These are phyloP conservation scores for Claviceps lovelessii DNA, from an alignment of 2,329 filamentous ascomycete genomes.

Conservation along the genomic window DNA sequence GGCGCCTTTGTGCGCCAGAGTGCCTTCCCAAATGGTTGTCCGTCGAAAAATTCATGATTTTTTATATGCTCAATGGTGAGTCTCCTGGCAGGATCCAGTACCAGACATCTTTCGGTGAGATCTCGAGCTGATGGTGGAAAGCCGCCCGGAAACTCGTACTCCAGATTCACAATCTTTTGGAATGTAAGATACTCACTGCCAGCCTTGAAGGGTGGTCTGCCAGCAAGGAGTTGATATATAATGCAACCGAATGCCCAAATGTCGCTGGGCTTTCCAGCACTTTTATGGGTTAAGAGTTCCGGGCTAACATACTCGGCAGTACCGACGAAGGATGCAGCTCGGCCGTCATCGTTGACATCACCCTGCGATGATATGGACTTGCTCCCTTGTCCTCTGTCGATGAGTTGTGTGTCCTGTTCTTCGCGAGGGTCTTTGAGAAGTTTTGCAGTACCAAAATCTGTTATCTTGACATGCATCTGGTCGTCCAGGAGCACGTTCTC, in stretches of 20 bases:
- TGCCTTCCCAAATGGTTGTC: slow-evolving; percentile 66
- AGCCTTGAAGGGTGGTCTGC: slow-evolving; percentile 92
- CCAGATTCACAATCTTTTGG: slow-evolving; percentile 89
- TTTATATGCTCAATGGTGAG: slow-evolving; percentile 93
- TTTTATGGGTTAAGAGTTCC: slow-evolving; percentile 91
- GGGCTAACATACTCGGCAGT: slow-evolving; percentile 98
- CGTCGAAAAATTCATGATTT: slow-evolving; percentile 89
- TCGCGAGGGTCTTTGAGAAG: slow-evolving; percentile 41
- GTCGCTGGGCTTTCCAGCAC: slow-evolving; percentile 93
- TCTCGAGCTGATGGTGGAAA: slow-evolving; percentile 81
- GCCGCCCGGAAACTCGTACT: slow-evolving; percentile 82
- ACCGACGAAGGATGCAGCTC: slow-evolving; percentile 89
- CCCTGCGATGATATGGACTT: slow-evolving; percentile 17
- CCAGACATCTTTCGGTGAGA: slow-evolving; percentile 76
- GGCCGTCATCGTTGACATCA: slow-evolving; percentile 44
- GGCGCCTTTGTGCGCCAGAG: slow-evolving; percentile 88
- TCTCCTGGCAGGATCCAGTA: slow-evolving; percentile 71
- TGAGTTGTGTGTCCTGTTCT: slow-evolving; percentile 28
- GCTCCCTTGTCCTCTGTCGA: slow-evolving; percentile 17
- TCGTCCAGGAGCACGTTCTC: slow-evolving; percentile 93
- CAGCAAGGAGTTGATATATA: slow-evolving; percentile 87
- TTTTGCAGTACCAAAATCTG: slow-evolving; percentile 97
- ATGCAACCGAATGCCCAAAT: slow-evolving; percentile 98
- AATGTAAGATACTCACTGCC: slow-evolving; percentile 94
- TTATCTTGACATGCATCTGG: slow-evolving; percentile 97